Percentiles rank a stretch among this genome's conserved stretches.
Conservation (phyloP, 306 rosid genomes). For the Fragaria iinumae region DNA sequence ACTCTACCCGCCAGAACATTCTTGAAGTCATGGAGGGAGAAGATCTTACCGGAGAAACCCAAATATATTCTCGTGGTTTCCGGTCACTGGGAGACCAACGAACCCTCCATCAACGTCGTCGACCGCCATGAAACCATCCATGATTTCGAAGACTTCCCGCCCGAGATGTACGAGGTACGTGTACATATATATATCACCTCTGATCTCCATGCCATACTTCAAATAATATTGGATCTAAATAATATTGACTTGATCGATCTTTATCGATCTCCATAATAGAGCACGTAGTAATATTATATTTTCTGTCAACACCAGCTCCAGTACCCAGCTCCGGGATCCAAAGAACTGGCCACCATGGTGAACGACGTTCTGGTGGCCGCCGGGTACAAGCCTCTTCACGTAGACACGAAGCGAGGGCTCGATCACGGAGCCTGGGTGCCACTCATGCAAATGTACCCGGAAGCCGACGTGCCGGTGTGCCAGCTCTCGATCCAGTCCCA, state of each 20-base stretch:
- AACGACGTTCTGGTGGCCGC: conserved; percentile 57
- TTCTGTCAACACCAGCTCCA: conserved; percentile 39
- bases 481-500: conserved; percentile 70
- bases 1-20: conserved; percentile 46
- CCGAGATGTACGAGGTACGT: conserved; percentile 41
- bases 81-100: conserved; percentile 68
- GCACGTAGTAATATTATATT: background rate
- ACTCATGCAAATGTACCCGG: conserved; percentile 75
- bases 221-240: background rate
- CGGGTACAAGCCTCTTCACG: conserved; percentile 52
- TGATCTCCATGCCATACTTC: background rate
- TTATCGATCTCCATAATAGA: background rate
- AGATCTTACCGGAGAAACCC: conserved; percentile 36
- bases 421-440: conserved; percentile 97
- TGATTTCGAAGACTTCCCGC: conserved; percentile 71
- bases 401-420: conserved; percentile 64
- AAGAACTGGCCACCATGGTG: conserved; percentile 61
- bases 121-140: conserved; percentile 58
- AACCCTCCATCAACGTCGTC: conserved; percentile 53
- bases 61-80: conserved; percentile 57
- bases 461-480: conserved; percentile 78
- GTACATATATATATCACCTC: background rate
- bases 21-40: conserved; percentile 53
- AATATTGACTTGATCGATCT: no score
- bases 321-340: conserved; percentile 85